Base-by-base conservation (phyloP, 1,284 basidiomycete genomes). In the Xerocomus amazonicus region DNA sequence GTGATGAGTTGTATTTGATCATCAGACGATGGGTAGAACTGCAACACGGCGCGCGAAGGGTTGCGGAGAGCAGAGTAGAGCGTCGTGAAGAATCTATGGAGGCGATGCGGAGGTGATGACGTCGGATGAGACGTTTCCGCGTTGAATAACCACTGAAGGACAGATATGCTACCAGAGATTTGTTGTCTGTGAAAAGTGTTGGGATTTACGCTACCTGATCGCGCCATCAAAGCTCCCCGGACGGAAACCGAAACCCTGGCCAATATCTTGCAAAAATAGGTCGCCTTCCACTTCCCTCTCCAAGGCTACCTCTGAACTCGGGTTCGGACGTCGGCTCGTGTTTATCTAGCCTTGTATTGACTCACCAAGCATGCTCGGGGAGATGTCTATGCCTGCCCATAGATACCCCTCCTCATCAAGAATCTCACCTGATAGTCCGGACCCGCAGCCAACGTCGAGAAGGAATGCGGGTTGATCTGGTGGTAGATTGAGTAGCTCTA, bases 131-230 rank as follows among this genome's bases (percentile, higher is more conserved):
- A 87, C 27, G 92, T 89, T 69, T 99, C 97, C 35, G 97, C 96
- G 68, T 99, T 99, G 54, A 98, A 81, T 0, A 99, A 79, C 97
- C 97, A 99, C 73, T 99, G 97, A 3, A 99, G 78, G 23, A 98
- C 97, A 17, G 97, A 99, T 65, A 99, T 92, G 64, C 94, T 97
- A 59, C 13, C 16, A 45, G 23, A 16, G 31, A 42, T 43, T 35
- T 38, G 43, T 28, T 36, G 23, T 46, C 45, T n/a, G 45, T 39
- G 8, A 14, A 10, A 37, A 9, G 5, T 9, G 14, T 31, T 17
- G 19, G 46, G 44, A 43, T 27, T 16, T 3, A n/a, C 17, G 75
- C 42, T 44, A 90, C 93, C 92, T 96, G 63, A 99, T 99, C 8
- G 93, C 94, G 39, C 95, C 97, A 67, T 99, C 97, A 67, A 99